phyloP scores from a whole-genome alignment of 2,329 filamentous ascomycete species.

The Metarhizium robertsii region DNA sequence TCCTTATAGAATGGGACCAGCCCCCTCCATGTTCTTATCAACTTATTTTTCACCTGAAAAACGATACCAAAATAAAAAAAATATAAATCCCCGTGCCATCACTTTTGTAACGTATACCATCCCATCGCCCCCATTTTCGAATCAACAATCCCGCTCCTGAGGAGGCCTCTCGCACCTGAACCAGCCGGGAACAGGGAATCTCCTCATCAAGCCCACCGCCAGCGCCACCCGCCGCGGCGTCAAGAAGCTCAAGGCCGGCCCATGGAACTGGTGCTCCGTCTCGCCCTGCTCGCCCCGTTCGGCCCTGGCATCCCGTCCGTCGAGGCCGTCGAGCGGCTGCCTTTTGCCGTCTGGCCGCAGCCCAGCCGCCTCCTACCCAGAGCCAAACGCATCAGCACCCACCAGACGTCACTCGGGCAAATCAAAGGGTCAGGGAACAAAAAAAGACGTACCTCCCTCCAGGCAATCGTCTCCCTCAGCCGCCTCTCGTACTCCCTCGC shows the following conservation, averaged over 20 bases:
- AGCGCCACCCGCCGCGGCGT: slow-evolving; percentile 20
- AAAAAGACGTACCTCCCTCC: not conserved
- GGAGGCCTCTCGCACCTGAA: not conserved
- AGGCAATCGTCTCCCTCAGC: slow-evolving; percentile 3
- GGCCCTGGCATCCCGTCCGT: not conserved
- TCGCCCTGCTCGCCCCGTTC: not conserved
- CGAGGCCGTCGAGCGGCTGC: no score
- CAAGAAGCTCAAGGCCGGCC: slow-evolving; percentile 7
- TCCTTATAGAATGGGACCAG: not conserved
- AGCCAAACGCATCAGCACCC: no score
- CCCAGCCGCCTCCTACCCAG: no score
- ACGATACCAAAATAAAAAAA: no score
- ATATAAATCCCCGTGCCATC: no score
- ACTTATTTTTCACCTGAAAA: no score
- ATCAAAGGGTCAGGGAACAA: no score
- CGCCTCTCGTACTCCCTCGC: slow-evolving; percentile 14
- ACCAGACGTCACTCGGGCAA: no score
- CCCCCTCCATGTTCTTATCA: not conserved
- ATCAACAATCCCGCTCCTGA: not conserved
- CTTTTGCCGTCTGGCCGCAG: no score
- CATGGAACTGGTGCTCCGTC: not conserved
- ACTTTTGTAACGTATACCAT: no score
- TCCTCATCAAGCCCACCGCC: slow-evolving; percentile 22
- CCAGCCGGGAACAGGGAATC: slow-evolving; percentile 10
- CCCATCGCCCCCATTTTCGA: no score